A percentile compares a stretch with the other conserved stretches of the same genome.
These are phyloP conservation scores for Penicillium longicatenatum DNA, from an alignment of 495 filamentous ascomycete genomes.

Conservation along the genomic window DNA sequence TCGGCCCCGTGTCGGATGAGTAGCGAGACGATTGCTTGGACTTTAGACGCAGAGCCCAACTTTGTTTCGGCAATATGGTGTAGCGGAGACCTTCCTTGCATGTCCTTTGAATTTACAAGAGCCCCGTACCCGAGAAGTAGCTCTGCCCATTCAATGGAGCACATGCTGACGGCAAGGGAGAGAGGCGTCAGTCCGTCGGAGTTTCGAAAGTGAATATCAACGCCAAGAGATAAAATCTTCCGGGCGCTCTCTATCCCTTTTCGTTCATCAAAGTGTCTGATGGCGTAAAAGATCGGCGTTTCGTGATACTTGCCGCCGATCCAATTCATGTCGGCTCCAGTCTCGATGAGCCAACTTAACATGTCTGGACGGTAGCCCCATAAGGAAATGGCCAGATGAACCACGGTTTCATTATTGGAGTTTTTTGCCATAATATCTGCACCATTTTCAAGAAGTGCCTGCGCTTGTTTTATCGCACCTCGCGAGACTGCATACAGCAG, in stretches of 20 bases:
- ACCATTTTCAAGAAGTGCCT: constrained; percentile 1
- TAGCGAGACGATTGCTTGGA: constrained; percentile 1
- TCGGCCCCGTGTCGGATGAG: constrained; percentile 9
- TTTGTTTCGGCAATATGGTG: constrained; percentile 9
- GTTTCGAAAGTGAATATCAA: constrained; percentile 11
- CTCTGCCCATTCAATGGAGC: constrained; percentile 1
- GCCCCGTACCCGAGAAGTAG: constrained; percentile 5
- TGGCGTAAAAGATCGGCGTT: constrained; percentile 13
- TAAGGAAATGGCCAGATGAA: constrained; percentile 3
- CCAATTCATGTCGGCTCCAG: constrained; percentile 10
- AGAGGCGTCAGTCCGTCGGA: constrained; percentile 11
- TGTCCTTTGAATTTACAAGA: constrained; percentile 5
- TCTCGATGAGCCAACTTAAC: constrained; percentile 6
- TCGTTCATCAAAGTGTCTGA: background rate
- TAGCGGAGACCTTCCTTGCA: constrained; percentile 7
- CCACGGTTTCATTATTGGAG: background rate
- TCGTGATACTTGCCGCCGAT: constrained; percentile 5
- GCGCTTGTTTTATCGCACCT: constrained; percentile 4
- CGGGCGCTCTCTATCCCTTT: background rate
- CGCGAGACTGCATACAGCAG: constrained; percentile 7
- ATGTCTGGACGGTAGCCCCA: background rate
- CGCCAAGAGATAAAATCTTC: constrained; percentile 8
- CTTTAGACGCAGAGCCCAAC: background rate
- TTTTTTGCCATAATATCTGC: constrained; percentile 4
- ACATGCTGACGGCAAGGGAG: constrained; percentile 2